A percentile compares a stretch with the other conserved stretches of the same genome.
These are phyloP conservation scores for Yamadazyma laniorum DNA, from an alignment of 805 yeast species.

Conservation along the genomic window DNA sequence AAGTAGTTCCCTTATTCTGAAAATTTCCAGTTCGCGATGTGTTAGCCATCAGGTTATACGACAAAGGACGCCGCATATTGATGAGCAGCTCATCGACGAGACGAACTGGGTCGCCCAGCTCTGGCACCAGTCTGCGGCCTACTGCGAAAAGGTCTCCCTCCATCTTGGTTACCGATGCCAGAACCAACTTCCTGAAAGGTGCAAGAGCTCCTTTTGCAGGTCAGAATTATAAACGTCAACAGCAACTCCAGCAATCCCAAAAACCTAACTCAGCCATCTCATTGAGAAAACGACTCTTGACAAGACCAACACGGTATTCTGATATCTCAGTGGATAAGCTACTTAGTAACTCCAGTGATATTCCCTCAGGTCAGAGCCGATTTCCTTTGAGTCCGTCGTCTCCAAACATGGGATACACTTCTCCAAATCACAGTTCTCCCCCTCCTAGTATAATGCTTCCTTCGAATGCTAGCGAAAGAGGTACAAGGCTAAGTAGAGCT, in stretches of 20 bases:
- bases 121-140: conserved; percentile 26
- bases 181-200: conserved; percentile 51
- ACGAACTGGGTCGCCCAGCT: conserved; percentile 3
- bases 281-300: conserved; percentile 28
- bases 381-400: conserved; percentile 29
- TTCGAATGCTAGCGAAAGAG: conserved; percentile 5
- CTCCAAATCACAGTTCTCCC: conserved; percentile 9
- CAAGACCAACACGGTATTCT: conserved; percentile 51
- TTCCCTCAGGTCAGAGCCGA: conserved; percentile 75
- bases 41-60: not conserved
- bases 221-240: conserved; percentile 43
- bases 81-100: conserved; percentile 7
- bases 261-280: conserved; percentile 5
- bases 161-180: conserved; percentile 85
- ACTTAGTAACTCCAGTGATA: conserved; percentile 75
- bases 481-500: conserved; percentile 42
- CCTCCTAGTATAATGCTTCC: conserved; percentile 20
- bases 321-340: conserved; percentile 80
- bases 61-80: not conserved
- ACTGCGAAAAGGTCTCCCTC: conserved; percentile 90
- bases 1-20: not conserved
- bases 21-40: too few relatives aligned
- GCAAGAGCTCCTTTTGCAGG: conserved; percentile 83
- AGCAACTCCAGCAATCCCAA: conserved; percentile 21
- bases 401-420: conserved; percentile 12